phyloP scores from a whole-genome alignment of 345 rosid genomes.

The Trapa bicornis region DNA sequence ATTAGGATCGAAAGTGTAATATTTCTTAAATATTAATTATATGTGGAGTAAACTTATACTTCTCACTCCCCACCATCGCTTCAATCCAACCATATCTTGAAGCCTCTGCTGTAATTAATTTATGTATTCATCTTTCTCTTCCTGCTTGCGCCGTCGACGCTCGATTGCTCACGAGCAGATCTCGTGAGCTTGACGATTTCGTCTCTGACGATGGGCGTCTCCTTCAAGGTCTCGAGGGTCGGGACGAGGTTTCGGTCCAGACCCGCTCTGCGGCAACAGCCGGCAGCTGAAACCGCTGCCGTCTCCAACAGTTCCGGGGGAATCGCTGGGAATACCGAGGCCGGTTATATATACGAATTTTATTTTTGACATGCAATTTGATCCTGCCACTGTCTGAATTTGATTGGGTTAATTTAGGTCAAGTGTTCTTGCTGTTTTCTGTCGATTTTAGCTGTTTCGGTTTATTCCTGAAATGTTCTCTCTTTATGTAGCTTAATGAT shows the following conservation, averaged over 20 bases:
- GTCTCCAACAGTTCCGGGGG: conserved; percentile 26
- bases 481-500: not conserved
- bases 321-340: conserved; percentile 29
- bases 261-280: conserved; percentile 24
- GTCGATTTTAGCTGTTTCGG: not conserved
- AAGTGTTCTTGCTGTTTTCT: not conserved
- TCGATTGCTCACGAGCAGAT: not conserved
- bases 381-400: not conserved
- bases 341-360: not conserved
- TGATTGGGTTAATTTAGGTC: not conserved
- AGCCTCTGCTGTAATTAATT: no score
- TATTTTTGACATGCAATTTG: not conserved
- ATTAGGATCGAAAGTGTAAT: no score
- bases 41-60: no score
- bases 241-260: conserved; percentile 29
- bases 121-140: not conserved
- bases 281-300: conserved; percentile 20
- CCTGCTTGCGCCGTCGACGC: not conserved
- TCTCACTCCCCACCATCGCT: no score
- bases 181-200: not conserved
- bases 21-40: no score
- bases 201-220: conserved; percentile 12
- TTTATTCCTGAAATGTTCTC: not conserved
- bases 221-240: conserved; percentile 15
- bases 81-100: no score